phyloP scores from a whole-genome alignment of 257 asterid species.

The Nicotiana otophora region DNA sequence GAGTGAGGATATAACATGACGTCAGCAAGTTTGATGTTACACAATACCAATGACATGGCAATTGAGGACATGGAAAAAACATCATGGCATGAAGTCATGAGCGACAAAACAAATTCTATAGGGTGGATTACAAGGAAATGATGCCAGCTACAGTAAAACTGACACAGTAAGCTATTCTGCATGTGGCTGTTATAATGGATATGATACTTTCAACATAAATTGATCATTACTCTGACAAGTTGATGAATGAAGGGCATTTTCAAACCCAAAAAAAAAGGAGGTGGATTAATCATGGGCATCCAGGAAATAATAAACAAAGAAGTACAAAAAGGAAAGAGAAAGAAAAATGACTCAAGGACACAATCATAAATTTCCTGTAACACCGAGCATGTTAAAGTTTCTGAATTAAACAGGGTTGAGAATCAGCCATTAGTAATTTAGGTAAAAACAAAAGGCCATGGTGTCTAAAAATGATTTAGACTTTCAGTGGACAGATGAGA shows the following conservation, averaged over 20 bases:
- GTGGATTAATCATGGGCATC: background rate
- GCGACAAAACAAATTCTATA: background rate
- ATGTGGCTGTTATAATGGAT: background rate
- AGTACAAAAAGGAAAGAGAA: background rate
- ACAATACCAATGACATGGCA: background rate
- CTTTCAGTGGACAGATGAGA: background rate
- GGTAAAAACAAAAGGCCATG: background rate
- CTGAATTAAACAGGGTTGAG: background rate
- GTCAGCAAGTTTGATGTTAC: background rate
- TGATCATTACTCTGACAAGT: constrained; percentile 9
- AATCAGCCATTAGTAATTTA: background rate
- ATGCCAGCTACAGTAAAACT: constrained; percentile 1
- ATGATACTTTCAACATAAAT: background rate
- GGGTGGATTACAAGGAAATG: background rate
- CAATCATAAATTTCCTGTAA: background rate
- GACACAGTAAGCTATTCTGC: background rate
- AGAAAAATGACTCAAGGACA: background rate
- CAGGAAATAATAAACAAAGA: background rate
- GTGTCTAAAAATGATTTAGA: background rate
- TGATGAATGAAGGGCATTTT: background rate
- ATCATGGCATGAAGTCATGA: background rate
- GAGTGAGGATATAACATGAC: background rate
- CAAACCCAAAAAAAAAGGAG: background rate
- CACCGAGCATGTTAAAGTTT: background rate
- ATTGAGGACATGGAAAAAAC: background rate